Evolutionary conservation across 176 grass and related monocot species (phyloP), one percentile per base, ranked within the genome.

Genomic region (Carex cristatella): DNA sequence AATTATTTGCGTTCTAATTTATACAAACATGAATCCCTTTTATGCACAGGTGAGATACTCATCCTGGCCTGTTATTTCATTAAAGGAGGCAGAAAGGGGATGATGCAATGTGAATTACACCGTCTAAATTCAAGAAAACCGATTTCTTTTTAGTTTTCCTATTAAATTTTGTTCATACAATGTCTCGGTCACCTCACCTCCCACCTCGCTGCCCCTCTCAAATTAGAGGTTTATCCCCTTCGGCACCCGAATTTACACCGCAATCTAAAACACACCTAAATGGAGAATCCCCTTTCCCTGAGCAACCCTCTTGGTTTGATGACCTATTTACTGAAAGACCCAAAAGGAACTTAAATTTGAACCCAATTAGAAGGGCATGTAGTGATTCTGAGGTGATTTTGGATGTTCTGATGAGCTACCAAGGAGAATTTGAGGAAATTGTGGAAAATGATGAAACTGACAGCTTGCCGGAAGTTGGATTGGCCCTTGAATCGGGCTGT

Each of bases 181-280:
- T 99, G 97, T 94, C 93, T 51, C 91, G 90, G n/a, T 87, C 89
- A 3, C 87, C 92, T 2, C 90, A 92, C 79, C 97, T 99, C 83
- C 97, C 93, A 49, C 97, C 97, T 38, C 93, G 97, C 55, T 92
- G 90, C 85, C 93, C 97, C 5, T 81, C 89, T 15, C 82, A 66
- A 30, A 84, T 46, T 18, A 87, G 77, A 76, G 61, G 12, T 83
- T 82, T 85, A 69, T 89, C 86, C 70, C 90, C 73, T 87, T 92
- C 72, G 58, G 89, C 83, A 61, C 90, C 84, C 81, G 85, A 23
- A 89, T 88, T 60, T 89, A 93, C 23, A 84, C 87, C 60, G 66
- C 53, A 85, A 87, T 90, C 12, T 84, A 97, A 73, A 90, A 84
- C 83, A 85, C 86, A 89, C 80, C 86, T 89, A 57, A 89, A 88